Evolutionary conservation across 805 yeast genomes (phyloP).

Genomic region (Ogataea minuta): DNA sequence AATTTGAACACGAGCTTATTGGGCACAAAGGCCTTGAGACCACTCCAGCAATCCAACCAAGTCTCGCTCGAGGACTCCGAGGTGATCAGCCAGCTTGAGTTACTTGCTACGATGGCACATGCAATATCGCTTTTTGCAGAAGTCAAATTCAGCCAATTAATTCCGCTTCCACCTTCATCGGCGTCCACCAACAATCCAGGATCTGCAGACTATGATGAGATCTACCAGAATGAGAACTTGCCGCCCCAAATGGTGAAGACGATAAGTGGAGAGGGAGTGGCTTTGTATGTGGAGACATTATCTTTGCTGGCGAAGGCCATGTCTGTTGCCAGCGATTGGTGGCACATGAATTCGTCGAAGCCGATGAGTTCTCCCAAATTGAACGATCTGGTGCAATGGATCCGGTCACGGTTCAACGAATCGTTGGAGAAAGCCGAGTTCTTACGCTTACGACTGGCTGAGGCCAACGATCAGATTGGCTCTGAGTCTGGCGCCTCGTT

Average conservation of each 20-base stretch:
- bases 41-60: conserved; percentile 25
- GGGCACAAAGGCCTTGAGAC: conserved; percentile 24
- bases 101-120: conserved; percentile 84
- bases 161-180: conserved; percentile 66
- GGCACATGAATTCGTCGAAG: conserved; percentile 52
- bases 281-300: conserved; percentile 78
- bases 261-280: conserved; percentile 83
- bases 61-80: conserved; percentile 33
- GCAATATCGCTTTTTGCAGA: conserved; percentile 88
- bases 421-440: conserved; percentile 85
- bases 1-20: conserved; percentile 18
- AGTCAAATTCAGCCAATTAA: conserved; percentile 80
- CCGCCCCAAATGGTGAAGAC: conserved; percentile 57
- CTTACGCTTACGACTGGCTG: conserved; percentile 55
- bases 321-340: conserved; percentile 86
- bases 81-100: conserved; percentile 54
- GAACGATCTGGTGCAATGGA: conserved; percentile 85
- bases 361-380: conserved; percentile 42
- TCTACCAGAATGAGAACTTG: conserved; percentile 40
- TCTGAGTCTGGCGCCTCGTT: conserved; percentile 5
- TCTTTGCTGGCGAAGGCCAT: conserved; percentile 83
- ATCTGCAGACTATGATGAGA: conserved; percentile 23
- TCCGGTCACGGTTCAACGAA: conserved; percentile 84
- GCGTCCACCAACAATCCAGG: conserved; percentile 12
- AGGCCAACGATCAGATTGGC: conserved; percentile 40